Base-by-base conservation (phyloP, 345 rosid genomes). In the Aegle marmelos region DNA sequence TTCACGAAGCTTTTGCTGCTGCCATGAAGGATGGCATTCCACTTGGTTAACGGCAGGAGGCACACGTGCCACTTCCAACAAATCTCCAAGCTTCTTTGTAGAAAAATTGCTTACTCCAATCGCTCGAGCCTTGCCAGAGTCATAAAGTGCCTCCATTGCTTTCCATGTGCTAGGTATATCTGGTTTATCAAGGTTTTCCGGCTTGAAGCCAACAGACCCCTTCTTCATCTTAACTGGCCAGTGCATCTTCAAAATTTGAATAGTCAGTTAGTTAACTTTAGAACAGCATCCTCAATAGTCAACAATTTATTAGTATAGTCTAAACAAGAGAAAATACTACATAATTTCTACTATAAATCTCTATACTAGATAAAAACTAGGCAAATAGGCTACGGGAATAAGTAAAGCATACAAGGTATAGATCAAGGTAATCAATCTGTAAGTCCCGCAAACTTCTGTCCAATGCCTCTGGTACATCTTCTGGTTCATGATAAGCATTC, bases 21-120 rank as follows among this genome's bases (percentile, higher is more conserved):
- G 91, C 97, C 97, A 94, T 6, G 89, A 82, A 74, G 97, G 95
- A 77, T 92, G 95, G 69, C 94, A 94, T 58, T 92, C 97, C 41
- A 91, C 97, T 88, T 92, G 97, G 81, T 86, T 79, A 37, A 85
- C 88, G 71, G 88, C 87, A 70, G 85, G 85, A 62, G 80, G 75
- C 9, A 79, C 31, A 16, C 83, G 76, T 7, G 87, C 82, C 22
- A 82, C 81, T 19, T 64, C 74, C 54, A 83, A 63, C 2, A 86
- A 74, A 74, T 83, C 86, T 14, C 28, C 72, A 0, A 86, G 86
- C 70, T 88, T 86, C 79, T 86, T 85, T 7, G 79, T 22, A 14
- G 88, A 78, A 78, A 85, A 86, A 57, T 88, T 83, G 57, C 88
- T 81, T 50, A 88, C 89, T 48, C 88, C 91, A 68, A 88, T 88